Base-by-base conservation (phyloP, 345 rosid genomes). In the Murraya paniculata region DNA sequence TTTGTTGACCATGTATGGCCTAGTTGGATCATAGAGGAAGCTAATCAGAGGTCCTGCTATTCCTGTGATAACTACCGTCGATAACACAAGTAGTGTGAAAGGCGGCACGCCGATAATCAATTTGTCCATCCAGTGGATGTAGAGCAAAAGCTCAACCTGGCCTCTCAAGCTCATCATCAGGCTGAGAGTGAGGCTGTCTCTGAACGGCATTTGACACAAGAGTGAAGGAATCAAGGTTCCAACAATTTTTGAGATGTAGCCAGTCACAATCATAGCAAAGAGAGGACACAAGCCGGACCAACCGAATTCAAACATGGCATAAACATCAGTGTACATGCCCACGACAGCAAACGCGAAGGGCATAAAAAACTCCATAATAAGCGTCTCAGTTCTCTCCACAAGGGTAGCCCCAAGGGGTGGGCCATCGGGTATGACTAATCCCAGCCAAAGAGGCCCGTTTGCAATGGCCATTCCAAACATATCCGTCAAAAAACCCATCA, bases 81-180 rank as follows among this genome's bases (percentile, higher is more conserved):
- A 50, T 21, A 95, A 70, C 56, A 91, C 81, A 85, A 89, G 6
- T 76, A 92, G 4, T 3, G 96, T 68, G 76, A 79, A 92, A 11
- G 67, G 9, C 6, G 84, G 89, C 14, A 72, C 13, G 9, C 39
- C 21, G 11, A 90, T 61, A 4, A 91, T 72, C 86, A 50, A 60
- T 87, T 92, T 90, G 76, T 92, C 93, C 68, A 90, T 70, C 94
- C 93, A 90, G 74, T 92, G 92, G 25, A 84, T 56, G 79, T 80
- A 82, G 24, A 92, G 36, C 27, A 89, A 16, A 64, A 88, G 31
- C 83, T 93, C 97, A 3, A 86, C 82, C 36, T 89, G 93, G 41
- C 99, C 99, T 81, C 93, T 86, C 60, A 91, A 60, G 87, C 82
- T 88, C 89, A 90, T 58, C 72, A 92, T 82, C 60, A 93, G 87